Percentiles rank a stretch among this genome's conserved stretches.
Evolutionary conservation across 208 protist genomes (phyloP).

Genomic region (Borovskyia barvae): DNA sequence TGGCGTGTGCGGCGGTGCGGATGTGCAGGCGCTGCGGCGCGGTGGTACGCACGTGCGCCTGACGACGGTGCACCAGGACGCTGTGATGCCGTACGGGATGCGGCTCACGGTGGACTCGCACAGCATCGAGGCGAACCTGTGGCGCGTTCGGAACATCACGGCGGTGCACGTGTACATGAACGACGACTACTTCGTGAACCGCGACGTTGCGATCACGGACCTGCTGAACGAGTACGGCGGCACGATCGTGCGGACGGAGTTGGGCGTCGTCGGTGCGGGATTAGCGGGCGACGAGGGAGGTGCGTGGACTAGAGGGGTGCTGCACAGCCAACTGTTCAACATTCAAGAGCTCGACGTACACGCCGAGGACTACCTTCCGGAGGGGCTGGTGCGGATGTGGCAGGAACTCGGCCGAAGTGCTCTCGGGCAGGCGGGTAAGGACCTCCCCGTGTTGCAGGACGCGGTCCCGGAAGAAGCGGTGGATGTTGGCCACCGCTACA

Average conservation of each 20-base stretch:
- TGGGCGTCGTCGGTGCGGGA: not conserved
- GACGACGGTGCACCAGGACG: conserved; percentile 67
- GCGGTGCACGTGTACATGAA: conserved; percentile 67
- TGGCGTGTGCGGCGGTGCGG: conserved; percentile 20
- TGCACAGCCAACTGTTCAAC: conserved; percentile 41
- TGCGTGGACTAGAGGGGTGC: conserved; percentile 33
- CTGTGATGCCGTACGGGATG: conserved; percentile 49
- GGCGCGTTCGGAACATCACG: conserved; percentile 48
- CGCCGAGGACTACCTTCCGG: conserved; percentile 36
- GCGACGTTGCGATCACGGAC: conserved; percentile 47
- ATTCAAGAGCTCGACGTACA: conserved; percentile 34
- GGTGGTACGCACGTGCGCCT: conserved; percentile 47
- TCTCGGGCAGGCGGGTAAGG: too few species aligned
- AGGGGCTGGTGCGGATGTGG: conserved; percentile 17
- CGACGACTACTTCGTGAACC: conserved; percentile 79
- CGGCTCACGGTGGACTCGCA: conserved; percentile 57
- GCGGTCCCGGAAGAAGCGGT: not conserved
- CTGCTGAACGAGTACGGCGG: conserved; percentile 63
- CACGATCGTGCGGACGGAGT: conserved; percentile 54
- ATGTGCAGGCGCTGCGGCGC: conserved; percentile 19
- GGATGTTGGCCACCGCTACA: not conserved
- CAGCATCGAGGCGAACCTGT: conserved; percentile 60
- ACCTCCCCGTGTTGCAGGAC: too few species aligned
- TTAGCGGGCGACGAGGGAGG: not conserved
- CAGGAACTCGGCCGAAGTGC: too few species aligned